Evolutionary conservation across 495 filamentous ascomycete genomes (phyloP).

Genomic region (Podospora pseudocomata): DNA sequence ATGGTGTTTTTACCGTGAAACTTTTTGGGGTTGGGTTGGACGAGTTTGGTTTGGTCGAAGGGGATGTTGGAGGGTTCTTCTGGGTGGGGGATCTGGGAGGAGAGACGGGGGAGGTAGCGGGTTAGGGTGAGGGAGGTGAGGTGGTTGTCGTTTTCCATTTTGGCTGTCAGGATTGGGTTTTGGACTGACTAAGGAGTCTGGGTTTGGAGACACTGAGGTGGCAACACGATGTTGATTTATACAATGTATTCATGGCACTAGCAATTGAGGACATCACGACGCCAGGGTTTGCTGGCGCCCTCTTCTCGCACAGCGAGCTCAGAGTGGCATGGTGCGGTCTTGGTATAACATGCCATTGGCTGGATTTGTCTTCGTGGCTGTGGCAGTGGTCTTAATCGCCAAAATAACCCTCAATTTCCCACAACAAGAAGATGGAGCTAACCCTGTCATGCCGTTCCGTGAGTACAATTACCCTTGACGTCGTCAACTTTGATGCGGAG

Average conservation of each 20-base stretch:
- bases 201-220: not conserved
- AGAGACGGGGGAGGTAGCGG: not conserved
- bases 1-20: not conserved
- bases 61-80: not conserved
- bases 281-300: not conserved
- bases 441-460: not conserved
- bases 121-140: not conserved
- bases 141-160: not conserved
- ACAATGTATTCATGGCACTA: not conserved
- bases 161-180: not conserved
- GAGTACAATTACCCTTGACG: not conserved
- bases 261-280: not conserved
- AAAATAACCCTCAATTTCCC: not conserved
- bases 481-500: constrained; percentile 29
- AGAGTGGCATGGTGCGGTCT: not conserved
- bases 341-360: not conserved
- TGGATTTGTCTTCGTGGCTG: not conserved
- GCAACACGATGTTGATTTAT: not conserved
- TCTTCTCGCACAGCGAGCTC: not conserved
- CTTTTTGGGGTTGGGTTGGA: not conserved
- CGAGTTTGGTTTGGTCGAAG: not conserved
- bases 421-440: too few relatives aligned
- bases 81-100: not conserved
- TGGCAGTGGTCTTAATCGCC: not conserved
- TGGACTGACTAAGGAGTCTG: not conserved